phyloP scores from a whole-genome alignment of 441 rosid species.

The Jatropha podagrica region DNA sequence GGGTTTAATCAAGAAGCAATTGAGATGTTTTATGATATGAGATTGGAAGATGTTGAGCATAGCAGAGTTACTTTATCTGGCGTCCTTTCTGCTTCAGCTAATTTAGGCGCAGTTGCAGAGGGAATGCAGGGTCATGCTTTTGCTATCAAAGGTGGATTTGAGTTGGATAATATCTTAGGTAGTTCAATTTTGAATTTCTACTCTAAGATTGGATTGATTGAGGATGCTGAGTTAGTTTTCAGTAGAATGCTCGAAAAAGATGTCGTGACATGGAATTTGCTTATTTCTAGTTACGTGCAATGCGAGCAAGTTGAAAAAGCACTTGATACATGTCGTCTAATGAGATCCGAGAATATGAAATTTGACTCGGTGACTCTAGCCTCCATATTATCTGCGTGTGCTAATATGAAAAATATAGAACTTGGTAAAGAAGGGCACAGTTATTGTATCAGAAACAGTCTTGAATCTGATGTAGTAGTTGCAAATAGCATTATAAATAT shows the following conservation, averaged over 20 bases:
- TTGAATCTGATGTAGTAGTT: conserved; percentile 56
- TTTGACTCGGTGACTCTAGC: conserved; percentile 72
- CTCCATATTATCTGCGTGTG: conserved; percentile 59
- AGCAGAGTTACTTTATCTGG: conserved; percentile 61
- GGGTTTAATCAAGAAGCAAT: conserved; percentile 63
- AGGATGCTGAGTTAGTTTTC: conserved; percentile 62
- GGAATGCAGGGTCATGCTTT: conserved; percentile 79
- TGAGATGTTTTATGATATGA: conserved; percentile 52
- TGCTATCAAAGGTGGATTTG: conserved; percentile 54
- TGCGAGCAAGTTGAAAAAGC: conserved; percentile 51
- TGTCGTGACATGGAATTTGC: conserved; percentile 77
- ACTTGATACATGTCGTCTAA: conserved; percentile 44
- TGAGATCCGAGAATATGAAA: conserved; percentile 53
- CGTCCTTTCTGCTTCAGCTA: conserved; percentile 71
- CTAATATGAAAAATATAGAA: conserved; percentile 34
- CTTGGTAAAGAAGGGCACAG: conserved; percentile 70
- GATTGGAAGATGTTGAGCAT: conserved; percentile 49
- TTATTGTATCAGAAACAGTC: conserved; percentile 59
- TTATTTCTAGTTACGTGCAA: conserved; percentile 60
- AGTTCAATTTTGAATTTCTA: conserved; percentile 76
- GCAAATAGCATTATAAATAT: conserved; percentile 50
- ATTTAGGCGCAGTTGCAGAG: conserved; percentile 57
- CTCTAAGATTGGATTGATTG: conserved; percentile 65
- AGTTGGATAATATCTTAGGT: conserved; percentile 60
- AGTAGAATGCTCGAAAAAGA: conserved; percentile 52